A percentile compares a stretch with the other conserved stretches of the same genome.
Conservation (phyloP, 305 asterid genomes). For the Solanum aculeatissimum region DNA sequence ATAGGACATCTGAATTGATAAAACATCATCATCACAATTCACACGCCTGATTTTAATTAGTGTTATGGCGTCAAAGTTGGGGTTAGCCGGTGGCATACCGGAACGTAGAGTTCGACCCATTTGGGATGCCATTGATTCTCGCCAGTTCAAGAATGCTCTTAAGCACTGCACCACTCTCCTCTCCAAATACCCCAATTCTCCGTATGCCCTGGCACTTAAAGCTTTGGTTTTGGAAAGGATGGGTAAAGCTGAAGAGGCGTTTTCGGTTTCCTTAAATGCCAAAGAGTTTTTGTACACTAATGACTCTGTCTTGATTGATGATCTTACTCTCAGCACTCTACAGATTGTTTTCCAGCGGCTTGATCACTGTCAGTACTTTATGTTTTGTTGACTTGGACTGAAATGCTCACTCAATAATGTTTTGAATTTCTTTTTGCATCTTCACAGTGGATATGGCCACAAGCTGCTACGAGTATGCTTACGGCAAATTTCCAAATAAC, state of each 20-base stretch:
- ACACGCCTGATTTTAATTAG: neutral
- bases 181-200: constrained; percentile 70
- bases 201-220: constrained; percentile 88
- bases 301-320: constrained; percentile 63
- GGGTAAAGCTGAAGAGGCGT: constrained; percentile 88
- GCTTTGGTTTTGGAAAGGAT: constrained; percentile 80
- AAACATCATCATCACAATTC: neutral
- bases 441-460: constrained; percentile 94
- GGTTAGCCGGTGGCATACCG: constrained; percentile 88
- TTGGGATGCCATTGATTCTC: constrained; percentile 96
- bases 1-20: neutral
- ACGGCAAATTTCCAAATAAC: constrained; percentile 70
- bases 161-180: constrained; percentile 66
- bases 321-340: constrained; percentile 85
- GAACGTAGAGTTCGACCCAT: constrained; percentile 93
- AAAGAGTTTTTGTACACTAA: constrained; percentile 52
- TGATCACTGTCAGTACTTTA: constrained; percentile 55
- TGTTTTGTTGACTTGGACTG: neutral
- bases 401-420: neutral
- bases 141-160: constrained; percentile 90
- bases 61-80: constrained; percentile 82
- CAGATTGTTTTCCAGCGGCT: constrained; percentile 97
- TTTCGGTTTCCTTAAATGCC: constrained; percentile 71
- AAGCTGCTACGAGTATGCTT: constrained; percentile 85
- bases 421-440: neutral